phyloP scores from a whole-genome alignment of 768 basidiomycete species.

The Gymnopilus junonius region DNA sequence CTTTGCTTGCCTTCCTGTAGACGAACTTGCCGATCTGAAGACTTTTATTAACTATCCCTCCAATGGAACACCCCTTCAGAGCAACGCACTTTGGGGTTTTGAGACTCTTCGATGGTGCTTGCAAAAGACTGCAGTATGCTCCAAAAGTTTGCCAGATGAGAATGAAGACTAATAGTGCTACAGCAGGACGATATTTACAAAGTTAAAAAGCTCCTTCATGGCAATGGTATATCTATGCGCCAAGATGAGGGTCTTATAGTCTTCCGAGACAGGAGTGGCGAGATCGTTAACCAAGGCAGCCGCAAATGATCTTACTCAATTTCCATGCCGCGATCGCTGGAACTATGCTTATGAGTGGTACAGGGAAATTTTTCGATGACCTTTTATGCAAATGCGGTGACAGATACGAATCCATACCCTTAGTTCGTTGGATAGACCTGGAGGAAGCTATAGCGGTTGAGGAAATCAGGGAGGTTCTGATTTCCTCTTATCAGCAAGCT shows the following conservation, averaged over 20 bases:
- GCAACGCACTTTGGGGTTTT: neutral
- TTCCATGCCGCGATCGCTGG: constrained; percentile 21
- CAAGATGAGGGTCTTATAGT: constrained; percentile 8
- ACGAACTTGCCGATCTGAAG: constrained; percentile 8
- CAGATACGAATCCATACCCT: neutral
- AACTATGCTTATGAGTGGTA: constrained; percentile 17
- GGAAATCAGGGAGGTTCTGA: neutral
- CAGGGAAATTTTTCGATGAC: constrained; percentile 22
- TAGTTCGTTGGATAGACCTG: constrained; percentile 10
- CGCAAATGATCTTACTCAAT: constrained; percentile 2
- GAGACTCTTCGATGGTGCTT: constrained; percentile 17
- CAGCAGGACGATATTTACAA: constrained; percentile 10
- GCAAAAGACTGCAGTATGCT: constrained; percentile 10
- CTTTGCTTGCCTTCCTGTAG: constrained; percentile 8
- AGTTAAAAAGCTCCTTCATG: constrained; percentile 2
- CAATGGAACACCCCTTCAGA: constrained; percentile 12
- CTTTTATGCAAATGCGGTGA: constrained; percentile 14
- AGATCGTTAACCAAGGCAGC: neutral
- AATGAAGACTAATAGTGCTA: neutral
- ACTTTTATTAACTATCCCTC: constrained; percentile 6
- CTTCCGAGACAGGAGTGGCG: constrained; percentile 15
- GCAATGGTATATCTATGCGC: neutral
- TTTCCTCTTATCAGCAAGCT: no score
- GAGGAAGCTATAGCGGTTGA: constrained; percentile 6
- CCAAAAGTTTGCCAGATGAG: neutral